These are phyloP conservation scores for Nothophytophthora sp. DNA, from an alignment of 352 stramenopile species.

Conservation along the genomic window DNA sequence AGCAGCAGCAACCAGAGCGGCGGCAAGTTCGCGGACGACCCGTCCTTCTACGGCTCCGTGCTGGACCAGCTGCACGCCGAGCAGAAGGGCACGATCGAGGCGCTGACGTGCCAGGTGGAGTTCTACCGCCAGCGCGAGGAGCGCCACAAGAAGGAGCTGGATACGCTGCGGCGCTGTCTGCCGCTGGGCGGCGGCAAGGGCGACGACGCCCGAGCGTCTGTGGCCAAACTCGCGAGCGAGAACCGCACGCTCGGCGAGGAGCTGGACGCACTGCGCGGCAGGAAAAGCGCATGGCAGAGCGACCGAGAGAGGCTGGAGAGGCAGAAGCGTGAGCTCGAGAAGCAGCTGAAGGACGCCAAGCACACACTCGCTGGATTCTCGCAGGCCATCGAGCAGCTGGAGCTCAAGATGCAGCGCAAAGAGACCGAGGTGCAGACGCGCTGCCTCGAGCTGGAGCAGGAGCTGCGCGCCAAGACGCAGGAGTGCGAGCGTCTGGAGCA, in stretches of 20 bases:
- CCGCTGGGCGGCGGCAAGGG: constrained; percentile 25
- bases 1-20: constrained; percentile 19
- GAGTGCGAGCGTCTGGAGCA: constrained; percentile 42
- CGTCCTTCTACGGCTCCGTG: constrained; percentile 52
- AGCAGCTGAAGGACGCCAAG: constrained; percentile 58
- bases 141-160: constrained; percentile 63
- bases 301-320: constrained; percentile 46
- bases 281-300: constrained; percentile 41
- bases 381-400: constrained; percentile 73
- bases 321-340: constrained; percentile 50
- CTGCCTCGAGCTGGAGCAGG: constrained; percentile 55
- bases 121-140: constrained; percentile 81
- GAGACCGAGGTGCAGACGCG: constrained; percentile 60
- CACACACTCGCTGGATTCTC: constrained; percentile 59
- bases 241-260: constrained; percentile 63
- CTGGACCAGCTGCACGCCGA: constrained; percentile 79
- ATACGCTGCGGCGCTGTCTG: constrained; percentile 49
- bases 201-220: constrained; percentile 19
- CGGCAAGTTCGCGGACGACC: constrained; percentile 37
- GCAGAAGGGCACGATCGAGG: constrained; percentile 84
- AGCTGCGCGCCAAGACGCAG: constrained; percentile 39
- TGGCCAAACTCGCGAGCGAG: constrained; percentile 51
- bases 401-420: constrained; percentile 79
- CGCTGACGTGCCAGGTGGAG: constrained; percentile 70
- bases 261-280: constrained; percentile 43